Conservation (phyloP, 1,139 yeast genomes). For the Diutina ranongensis region DNA sequence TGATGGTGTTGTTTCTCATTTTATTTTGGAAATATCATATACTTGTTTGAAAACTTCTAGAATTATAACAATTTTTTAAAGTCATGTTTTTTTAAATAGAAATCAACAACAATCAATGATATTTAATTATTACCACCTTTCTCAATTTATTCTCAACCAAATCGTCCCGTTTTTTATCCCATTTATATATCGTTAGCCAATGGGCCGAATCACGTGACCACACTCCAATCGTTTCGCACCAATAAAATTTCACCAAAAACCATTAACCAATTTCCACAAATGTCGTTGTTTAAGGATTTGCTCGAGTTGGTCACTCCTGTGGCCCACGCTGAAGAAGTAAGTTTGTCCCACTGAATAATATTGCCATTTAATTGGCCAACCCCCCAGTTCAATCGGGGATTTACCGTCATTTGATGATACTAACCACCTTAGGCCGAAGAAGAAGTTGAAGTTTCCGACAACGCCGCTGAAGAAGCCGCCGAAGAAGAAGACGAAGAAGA, state of each 20-base stretch:
- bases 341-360: too few relatives aligned
- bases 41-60: too few relatives aligned
- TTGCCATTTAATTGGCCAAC: neutral
- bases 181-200: neutral
- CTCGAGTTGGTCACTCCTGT: conserved; percentile 77
- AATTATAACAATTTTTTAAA: too few relatives aligned
- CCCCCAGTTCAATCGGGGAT: neutral
- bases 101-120: too few relatives aligned
- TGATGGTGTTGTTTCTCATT: too few relatives aligned
- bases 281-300: conserved; percentile 63
- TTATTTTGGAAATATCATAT: too few relatives aligned
- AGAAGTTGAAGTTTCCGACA: conserved; percentile 19
- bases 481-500: conserved; percentile 60
- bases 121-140: too few relatives aligned
- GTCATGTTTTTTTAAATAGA: too few relatives aligned
- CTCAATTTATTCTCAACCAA: too few relatives aligned
- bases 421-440: conserved; percentile 12
- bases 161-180: too few relatives aligned
- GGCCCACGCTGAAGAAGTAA: conserved; percentile 78
- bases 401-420: conserved; percentile 11
- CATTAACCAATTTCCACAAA: conserved; percentile 9
- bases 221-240: neutral
- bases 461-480: conserved; percentile 40
- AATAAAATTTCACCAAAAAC: conserved; percentile 3
- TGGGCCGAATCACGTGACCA: neutral